Conservation (phyloP, 176 grass and related monocot species). For the Musa beccarii region DNA sequence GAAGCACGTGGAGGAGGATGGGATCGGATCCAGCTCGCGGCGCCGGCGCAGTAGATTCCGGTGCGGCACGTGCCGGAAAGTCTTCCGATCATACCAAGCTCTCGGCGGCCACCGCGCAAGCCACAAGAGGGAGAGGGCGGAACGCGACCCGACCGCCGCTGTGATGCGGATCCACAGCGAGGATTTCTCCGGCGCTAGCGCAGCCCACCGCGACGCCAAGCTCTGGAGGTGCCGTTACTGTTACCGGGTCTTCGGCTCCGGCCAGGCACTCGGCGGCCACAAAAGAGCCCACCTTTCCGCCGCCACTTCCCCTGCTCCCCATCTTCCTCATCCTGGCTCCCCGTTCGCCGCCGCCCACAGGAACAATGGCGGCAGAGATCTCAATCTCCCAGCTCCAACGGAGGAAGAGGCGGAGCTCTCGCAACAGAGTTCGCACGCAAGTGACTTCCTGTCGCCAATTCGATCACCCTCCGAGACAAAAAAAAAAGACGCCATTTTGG, state of each 20-base stretch:
- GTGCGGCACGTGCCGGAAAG: conserved; percentile 66
- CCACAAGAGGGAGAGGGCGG: conserved; percentile 30
- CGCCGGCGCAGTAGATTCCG: conserved; percentile 12
- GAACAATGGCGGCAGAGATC: conserved; percentile 24
- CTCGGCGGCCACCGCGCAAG: conserved; percentile 84
- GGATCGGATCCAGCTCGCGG: not conserved
- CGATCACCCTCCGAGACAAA: not conserved
- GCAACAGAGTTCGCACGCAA: not conserved
- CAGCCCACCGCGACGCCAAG: conserved; percentile 18
- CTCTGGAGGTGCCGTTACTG: conserved; percentile 27
- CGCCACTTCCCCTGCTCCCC: conserved; percentile 8
- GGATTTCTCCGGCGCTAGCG: not conserved
- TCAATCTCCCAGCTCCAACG: conserved; percentile 43
- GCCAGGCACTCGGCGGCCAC: conserved; percentile 42
- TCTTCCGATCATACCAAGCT: conserved; percentile 76
- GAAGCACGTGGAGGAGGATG: not conserved
- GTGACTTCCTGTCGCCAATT: not conserved
- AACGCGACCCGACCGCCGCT: not conserved
- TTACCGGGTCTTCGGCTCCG: conserved; percentile 35
- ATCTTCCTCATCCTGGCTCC: not conserved
- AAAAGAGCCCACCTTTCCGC: conserved; percentile 31
- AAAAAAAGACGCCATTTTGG: not conserved
- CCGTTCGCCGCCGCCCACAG: not conserved
- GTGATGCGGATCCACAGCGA: not conserved
- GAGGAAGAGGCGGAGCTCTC: conserved; percentile 24